These are phyloP conservation scores for Phascolomyces articulosus DNA, from an alignment of 371 early-diverging fungal species.

Conservation along the genomic window DNA sequence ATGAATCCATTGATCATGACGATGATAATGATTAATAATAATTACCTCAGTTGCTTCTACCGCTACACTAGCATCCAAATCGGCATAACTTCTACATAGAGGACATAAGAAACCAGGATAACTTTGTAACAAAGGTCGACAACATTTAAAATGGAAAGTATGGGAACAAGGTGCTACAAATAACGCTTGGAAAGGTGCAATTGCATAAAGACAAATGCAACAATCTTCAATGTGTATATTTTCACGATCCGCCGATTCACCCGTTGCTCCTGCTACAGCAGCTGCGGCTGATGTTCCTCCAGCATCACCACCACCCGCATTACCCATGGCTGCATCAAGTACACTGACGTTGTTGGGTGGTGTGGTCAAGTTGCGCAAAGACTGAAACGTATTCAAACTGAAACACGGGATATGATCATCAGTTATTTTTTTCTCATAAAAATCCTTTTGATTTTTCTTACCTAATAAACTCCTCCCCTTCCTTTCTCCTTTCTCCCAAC, in stretches of 20 bases:
- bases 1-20: no score
- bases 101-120: constrained; percentile 87
- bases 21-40: no score
- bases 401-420: constrained; percentile 7
- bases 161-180: constrained; percentile 94
- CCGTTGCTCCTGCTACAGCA: background rate
- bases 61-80: constrained; percentile 73
- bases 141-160: constrained; percentile 92
- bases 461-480: no score
- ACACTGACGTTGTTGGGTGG: constrained; percentile 38
- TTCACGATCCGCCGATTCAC: constrained; percentile 1
- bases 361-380: constrained; percentile 36
- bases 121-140: constrained; percentile 58
- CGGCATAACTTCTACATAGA: constrained; percentile 89
- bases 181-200: constrained; percentile 87
- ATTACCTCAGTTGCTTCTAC: constrained; percentile 49
- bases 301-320: background rate
- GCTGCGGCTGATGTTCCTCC: background rate
- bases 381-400: constrained; percentile 43
- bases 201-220: constrained; percentile 90
- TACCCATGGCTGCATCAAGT: constrained; percentile 25
- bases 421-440: background rate
- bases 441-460: background rate
- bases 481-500: no score
- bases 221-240: constrained; percentile 64